A percentile compares a stretch with the other conserved stretches of the same genome.
Evolutionary conservation across 2,329 filamentous ascomycete genomes (phyloP).

Genomic region (Triangularia verruculosa): DNA sequence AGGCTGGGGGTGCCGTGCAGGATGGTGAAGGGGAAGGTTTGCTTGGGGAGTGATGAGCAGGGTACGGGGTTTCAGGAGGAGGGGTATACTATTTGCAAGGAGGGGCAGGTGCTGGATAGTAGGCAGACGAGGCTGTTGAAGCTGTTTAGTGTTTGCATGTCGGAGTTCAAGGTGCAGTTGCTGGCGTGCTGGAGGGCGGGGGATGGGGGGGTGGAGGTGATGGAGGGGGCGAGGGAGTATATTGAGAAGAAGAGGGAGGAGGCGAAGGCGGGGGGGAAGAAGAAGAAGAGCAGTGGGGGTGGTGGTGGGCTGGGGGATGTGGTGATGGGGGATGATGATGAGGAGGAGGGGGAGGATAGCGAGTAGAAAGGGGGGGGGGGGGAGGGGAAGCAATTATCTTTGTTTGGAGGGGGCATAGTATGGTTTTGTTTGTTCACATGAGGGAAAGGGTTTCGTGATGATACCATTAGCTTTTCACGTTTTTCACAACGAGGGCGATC

Average conservation of each 20-base stretch:
- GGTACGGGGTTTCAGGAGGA: slow-evolving; percentile 42
- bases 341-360: slow-evolving; percentile 18
- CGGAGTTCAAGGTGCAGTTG: slow-evolving; percentile 82
- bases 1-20: slow-evolving; percentile 86
- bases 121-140: slow-evolving; percentile 92
- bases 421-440: neutral
- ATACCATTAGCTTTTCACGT: slow-evolving; percentile 3
- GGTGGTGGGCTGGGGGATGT: neutral
- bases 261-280: slow-evolving; percentile 11
- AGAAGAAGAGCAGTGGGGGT: neutral
- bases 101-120: slow-evolving; percentile 82
- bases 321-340: slow-evolving; percentile 2
- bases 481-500: neutral
- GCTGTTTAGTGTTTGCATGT: slow-evolving; percentile 85
- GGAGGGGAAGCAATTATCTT: too few species aligned
- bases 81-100: slow-evolving; percentile 76
- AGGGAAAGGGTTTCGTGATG: slow-evolving; percentile 3
- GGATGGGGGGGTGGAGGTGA: slow-evolving; percentile 57
- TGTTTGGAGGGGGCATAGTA: too few species aligned
- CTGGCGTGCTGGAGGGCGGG: slow-evolving; percentile 69
- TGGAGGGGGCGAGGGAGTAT: slow-evolving; percentile 33
- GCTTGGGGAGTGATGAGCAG: slow-evolving; percentile 60
- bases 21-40: slow-evolving; percentile 83
- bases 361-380: slow-evolving; percentile 1
- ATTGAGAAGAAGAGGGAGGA: slow-evolving; percentile 25